phyloP scores from a whole-genome alignment of 2,329 filamentous ascomycete genomes.

The Colletotrichum liriopes region DNA sequence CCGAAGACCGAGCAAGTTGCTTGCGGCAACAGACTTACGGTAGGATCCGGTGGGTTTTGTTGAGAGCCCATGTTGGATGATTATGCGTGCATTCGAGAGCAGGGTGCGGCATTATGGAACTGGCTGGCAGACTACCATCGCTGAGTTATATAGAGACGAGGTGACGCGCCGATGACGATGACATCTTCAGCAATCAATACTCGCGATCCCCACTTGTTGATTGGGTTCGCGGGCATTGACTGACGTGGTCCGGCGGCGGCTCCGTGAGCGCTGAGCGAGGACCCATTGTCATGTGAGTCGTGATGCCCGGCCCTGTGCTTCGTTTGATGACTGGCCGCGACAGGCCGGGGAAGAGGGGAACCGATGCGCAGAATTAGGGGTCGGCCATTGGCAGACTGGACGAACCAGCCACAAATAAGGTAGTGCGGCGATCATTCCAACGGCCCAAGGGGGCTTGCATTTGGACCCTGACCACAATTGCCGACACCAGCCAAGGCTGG shows the following conservation, averaged over 20 bases:
- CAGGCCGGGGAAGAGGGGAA: background rate
- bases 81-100: background rate
- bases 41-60: background rate
- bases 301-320: background rate
- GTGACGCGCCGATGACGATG: conserved; percentile 18
- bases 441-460: conserved; percentile 9
- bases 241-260: conserved; percentile 1
- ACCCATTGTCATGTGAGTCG: background rate
- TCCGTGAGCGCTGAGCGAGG: background rate
- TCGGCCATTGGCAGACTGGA: background rate
- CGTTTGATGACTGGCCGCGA: background rate
- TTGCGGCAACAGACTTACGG: background rate
- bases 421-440: conserved; percentile 20
- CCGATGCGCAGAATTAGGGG: background rate
- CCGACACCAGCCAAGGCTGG: background rate
- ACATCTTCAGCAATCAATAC: background rate
- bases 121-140: background rate
- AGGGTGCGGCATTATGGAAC: background rate
- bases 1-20: background rate
- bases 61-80: background rate
- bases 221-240: background rate
- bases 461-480: conserved; percentile 10
- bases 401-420: conserved; percentile 20
- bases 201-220: background rate
- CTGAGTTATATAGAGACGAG: background rate